Conservation (phyloP, 1,284 basidiomycete genomes). For the Anthracocystis panici-leucophaei region DNA sequence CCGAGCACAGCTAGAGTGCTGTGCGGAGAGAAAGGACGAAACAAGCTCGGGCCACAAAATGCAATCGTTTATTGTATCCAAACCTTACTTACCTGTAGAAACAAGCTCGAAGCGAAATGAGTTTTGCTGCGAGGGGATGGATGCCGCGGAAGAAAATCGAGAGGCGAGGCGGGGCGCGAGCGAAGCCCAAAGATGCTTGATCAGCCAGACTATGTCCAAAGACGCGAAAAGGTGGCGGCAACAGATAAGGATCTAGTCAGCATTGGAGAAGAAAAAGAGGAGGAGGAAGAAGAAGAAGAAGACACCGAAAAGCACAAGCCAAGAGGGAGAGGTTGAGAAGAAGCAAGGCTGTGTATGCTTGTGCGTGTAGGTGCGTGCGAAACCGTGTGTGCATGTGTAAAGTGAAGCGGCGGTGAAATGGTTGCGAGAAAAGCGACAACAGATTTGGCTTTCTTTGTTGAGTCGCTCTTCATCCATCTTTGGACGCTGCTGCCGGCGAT, state of each 20-base stretch:
- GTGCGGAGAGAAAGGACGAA: neutral
- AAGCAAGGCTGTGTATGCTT: neutral
- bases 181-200: neutral
- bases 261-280: slow-evolving; percentile 5
- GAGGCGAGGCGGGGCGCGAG: slow-evolving; percentile 1
- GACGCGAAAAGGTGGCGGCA: neutral
- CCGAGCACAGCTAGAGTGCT: neutral
- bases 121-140: slow-evolving; percentile 1
- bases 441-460: neutral
- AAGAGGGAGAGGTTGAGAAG: slow-evolving; percentile 2
- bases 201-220: slow-evolving; percentile 19
- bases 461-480: neutral
- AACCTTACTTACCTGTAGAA: slow-evolving; percentile 26
- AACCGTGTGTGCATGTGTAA: neutral
- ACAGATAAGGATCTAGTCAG: neutral
- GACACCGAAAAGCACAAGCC: neutral
- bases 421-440: slow-evolving; percentile 17
- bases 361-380: neutral
- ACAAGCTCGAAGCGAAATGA: slow-evolving; percentile 15
- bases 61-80: neutral
- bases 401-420: slow-evolving; percentile 2
- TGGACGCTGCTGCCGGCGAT: slow-evolving; percentile 22
- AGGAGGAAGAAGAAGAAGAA: neutral
- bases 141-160: neutral
- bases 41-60: slow-evolving; percentile 18